Evolutionary conservation across 73 alveolate genomes (phyloP).

Genomic region (Symbiodinium pilosum): DNA sequence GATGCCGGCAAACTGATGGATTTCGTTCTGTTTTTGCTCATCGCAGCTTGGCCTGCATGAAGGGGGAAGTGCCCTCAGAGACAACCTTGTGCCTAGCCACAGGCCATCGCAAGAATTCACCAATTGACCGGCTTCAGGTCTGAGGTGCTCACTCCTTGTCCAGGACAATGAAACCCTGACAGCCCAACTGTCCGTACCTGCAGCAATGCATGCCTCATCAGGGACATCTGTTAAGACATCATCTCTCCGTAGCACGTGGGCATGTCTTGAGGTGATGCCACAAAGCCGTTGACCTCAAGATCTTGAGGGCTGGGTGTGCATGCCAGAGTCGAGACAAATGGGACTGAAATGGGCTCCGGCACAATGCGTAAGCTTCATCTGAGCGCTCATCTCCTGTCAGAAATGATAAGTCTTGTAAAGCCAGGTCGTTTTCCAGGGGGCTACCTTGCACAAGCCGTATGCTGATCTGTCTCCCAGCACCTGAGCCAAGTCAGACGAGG

Average conservation of each 20-base stretch:
- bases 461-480: slow-evolving; percentile 82
- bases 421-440: neutral
- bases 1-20: neutral
- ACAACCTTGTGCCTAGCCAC: slow-evolving; percentile 52
- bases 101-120: no score
- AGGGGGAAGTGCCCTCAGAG: slow-evolving; percentile 66
- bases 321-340: no score
- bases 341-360: slow-evolving; percentile 1
- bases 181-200: slow-evolving; percentile 93
- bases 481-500: slow-evolving; percentile 19
- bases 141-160: slow-evolving; percentile 39
- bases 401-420: neutral
- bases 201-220: neutral
- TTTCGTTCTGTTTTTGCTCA: neutral
- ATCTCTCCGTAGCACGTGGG: slow-evolving; percentile 35
- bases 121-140: neutral
- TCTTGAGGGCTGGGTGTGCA: no score
- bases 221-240: no score
- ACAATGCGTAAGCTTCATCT: slow-evolving; percentile 91
- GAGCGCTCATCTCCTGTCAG: slow-evolving; percentile 62
- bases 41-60: slow-evolving; percentile 45
- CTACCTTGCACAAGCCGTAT: slow-evolving; percentile 65
- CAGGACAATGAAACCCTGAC: slow-evolving; percentile 80
- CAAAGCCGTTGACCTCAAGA: slow-evolving; percentile 87
- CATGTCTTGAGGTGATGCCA: slow-evolving; percentile 76